Percentiles rank a stretch among this genome's conserved stretches.
These are phyloP conservation scores for Aspergillus ochraceus DNA, from an alignment of 2,329 filamentous ascomycete genomes.

Conservation along the genomic window DNA sequence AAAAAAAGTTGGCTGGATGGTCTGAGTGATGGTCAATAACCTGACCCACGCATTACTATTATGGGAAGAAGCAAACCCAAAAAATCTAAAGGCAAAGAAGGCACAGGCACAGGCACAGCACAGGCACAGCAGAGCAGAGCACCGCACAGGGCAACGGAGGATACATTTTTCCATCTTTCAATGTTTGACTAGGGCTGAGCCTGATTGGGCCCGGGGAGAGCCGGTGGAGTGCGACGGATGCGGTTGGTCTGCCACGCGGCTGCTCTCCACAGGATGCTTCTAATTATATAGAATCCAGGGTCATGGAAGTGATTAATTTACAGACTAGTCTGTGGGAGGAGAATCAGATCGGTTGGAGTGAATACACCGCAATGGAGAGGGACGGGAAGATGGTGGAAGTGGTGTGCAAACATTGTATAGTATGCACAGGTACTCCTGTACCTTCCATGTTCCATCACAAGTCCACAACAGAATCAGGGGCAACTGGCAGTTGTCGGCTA, in stretches of 20 bases:
- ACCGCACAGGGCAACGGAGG: no score
- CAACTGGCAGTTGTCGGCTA: no score
- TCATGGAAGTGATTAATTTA: no score
- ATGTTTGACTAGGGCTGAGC: background rate
- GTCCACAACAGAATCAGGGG: no score
- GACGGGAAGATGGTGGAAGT: no score
- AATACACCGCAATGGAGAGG: no score
- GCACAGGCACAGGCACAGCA: no score
- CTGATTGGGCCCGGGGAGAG: background rate
- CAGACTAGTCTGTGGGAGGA: no score
- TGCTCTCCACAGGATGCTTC: background rate
- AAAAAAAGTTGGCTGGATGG: background rate
- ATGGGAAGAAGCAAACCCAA: background rate
- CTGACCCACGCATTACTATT: background rate
- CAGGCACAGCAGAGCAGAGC: no score
- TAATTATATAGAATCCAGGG: background rate
- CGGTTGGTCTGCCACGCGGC: background rate
- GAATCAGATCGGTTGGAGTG: no score
- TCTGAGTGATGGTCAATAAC: background rate
- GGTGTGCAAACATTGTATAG: background rate
- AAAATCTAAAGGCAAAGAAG: background rate
- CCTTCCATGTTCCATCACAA: no score
- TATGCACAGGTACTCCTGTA: background rate
- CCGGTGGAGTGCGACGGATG: background rate
- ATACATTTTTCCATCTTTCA: background rate